Evolutionary conservation across 768 basidiomycete species (phyloP), one percentile per base, ranked within the genome.

Genomic region (Tricholoma furcatifolium): DNA sequence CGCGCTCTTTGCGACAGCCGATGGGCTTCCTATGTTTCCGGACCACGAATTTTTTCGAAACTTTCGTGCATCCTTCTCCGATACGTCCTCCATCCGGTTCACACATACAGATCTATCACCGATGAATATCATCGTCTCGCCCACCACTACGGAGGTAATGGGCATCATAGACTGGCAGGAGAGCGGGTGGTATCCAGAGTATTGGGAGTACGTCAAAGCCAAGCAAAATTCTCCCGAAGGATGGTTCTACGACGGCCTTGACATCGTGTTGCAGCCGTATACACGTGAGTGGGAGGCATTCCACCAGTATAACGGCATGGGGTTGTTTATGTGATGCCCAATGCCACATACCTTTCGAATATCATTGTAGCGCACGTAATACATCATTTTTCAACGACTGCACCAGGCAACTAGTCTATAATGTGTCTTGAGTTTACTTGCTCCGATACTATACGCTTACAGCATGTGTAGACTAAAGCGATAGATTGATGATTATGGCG

Each of bases 81-180:
- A 43, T 27, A 43, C 21, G 3, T 43, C 43, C 6, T 27, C 20
- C 6, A 43, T 38, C 36, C 36, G 36, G 36, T 51, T 55, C 18
- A 41, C 54, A 15, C 44, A 55, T 34, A 18, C 36, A 36, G 49
- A 51, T 31, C 32, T 45, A 20, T 24, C 43, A 32, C 24, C 30
- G 7, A 24, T 11, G 4, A 51, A 51, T 48, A 23, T 55, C 30
- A 34, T 50, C 12, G 38, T 55, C 21, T 27, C 43, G 12, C 20
- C 8, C 34, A 50, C 44, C 2, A 41, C 39, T 18, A 53, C 56
- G n/a, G 46, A 59, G 30, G 53, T 62, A 18, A 39, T 58, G 18
- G 61, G 47, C 23, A 58, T 62, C 47, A 38, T 62, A 35, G 60
- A 62, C 38, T 62, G 60, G 61, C 51, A 58, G n/a, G 52, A 53